These are phyloP conservation scores for Xylaria sp. DNA, from an alignment of 2,329 filamentous ascomycete species.

Conservation along the genomic window DNA sequence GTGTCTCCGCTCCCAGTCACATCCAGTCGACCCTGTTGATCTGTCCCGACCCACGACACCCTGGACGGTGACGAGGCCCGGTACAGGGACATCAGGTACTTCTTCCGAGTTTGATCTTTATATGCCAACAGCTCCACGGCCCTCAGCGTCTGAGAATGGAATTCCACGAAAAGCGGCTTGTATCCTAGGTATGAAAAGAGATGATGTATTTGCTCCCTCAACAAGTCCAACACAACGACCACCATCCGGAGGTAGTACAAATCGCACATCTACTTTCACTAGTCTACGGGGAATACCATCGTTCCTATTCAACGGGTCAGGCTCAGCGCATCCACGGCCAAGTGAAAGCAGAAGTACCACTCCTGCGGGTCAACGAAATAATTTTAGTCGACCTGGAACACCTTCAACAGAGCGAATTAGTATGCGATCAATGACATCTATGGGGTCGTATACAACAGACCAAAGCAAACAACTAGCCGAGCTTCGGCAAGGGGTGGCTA, in stretches of 20 bases:
- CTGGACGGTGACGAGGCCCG: background rate
- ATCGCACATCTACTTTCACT: slow-evolving; percentile 17
- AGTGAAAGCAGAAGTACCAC: slow-evolving; percentile 13
- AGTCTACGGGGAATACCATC: slow-evolving; percentile 16
- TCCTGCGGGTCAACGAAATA: background rate
- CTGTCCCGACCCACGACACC: slow-evolving; percentile 10
- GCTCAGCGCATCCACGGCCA: slow-evolving; percentile 20
- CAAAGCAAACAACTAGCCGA: slow-evolving; percentile 39
- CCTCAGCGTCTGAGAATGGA: slow-evolving; percentile 31
- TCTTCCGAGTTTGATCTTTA: slow-evolving; percentile 12
- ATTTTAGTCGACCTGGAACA: slow-evolving; percentile 11
- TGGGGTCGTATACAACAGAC: slow-evolving; percentile 12
- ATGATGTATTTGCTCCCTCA: slow-evolving; percentile 17
- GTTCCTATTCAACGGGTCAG: slow-evolving; percentile 14
- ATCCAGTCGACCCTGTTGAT: background rate
- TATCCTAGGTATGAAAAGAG: slow-evolving; percentile 52
- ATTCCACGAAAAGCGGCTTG: slow-evolving; percentile 54
- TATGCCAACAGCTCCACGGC: background rate
- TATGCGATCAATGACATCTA: slow-evolving; percentile 26
- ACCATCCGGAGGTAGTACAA: slow-evolving; percentile 23
- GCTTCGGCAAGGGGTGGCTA: slow-evolving; percentile 55
- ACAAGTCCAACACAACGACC: slow-evolving; percentile 13
- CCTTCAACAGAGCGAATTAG: background rate
- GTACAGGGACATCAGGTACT: slow-evolving; percentile 3
- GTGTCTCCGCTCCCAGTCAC: slow-evolving; percentile 37